Percentiles rank a stretch among this genome's conserved stretches.
Conservation (phyloP, 495 filamentous ascomycete species). For the Penicillium chermesinum region DNA sequence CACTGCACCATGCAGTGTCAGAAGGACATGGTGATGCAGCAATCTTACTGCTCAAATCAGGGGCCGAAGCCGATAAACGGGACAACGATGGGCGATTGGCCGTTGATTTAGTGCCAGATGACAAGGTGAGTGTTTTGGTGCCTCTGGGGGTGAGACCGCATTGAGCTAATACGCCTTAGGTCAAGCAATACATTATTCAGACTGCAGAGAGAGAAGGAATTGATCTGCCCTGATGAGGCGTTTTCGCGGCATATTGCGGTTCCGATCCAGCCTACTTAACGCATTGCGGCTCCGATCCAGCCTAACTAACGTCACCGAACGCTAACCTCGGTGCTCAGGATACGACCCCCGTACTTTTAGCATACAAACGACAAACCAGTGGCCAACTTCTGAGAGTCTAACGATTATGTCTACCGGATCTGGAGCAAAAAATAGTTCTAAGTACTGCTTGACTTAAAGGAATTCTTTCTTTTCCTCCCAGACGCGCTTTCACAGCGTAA, state of each 20-base stretch:
- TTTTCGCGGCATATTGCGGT: not conserved
- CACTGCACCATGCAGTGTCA: slow-evolving; percentile 87
- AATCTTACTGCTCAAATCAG: slow-evolving; percentile 71
- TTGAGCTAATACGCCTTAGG: slow-evolving; percentile 34
- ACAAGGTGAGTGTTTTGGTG: slow-evolving; percentile 46
- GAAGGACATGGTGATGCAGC: slow-evolving; percentile 94
- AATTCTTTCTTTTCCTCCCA: no score
- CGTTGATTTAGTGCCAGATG: slow-evolving; percentile 80
- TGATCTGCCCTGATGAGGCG: slow-evolving; percentile 42
- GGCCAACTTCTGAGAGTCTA: not conserved
- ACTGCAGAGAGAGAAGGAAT: slow-evolving; percentile 83
- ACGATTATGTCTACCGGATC: no score
- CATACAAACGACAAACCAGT: not conserved
- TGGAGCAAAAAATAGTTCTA: no score
- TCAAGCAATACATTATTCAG: slow-evolving; percentile 71
- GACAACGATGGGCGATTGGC: slow-evolving; percentile 67
- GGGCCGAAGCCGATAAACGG: slow-evolving; percentile 76
- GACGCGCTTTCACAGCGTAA: no score
- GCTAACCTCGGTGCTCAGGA: not conserved
- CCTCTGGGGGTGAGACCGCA: slow-evolving; percentile 4
- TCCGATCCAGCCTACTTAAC: not conserved
- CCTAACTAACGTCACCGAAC: not conserved
- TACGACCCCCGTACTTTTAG: not conserved
- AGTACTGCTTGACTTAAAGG: no score
- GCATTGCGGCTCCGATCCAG: no score